phyloP scores from a whole-genome alignment of 495 filamentous ascomycete genomes.

The Cladorrhinum samala region DNA sequence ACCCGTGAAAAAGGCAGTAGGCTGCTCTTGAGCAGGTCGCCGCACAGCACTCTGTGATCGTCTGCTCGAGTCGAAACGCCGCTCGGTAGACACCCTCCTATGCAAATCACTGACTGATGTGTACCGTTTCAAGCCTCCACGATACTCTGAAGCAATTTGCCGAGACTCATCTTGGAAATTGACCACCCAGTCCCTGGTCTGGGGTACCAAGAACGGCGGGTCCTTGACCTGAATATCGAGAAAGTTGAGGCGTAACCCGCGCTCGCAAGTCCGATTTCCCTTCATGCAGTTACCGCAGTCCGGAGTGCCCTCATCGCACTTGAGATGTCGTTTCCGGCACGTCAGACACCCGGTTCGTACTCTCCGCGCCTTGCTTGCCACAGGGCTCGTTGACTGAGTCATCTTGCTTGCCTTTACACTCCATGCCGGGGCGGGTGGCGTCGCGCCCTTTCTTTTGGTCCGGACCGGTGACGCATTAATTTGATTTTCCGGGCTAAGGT shows the following conservation, averaged over 20 bases:
- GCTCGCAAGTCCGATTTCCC: slow-evolving; percentile 76
- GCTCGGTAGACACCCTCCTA: slow-evolving; percentile 18
- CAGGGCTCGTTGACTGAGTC: slow-evolving; percentile 20
- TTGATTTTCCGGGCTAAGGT: slow-evolving; percentile 18
- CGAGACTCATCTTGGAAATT: slow-evolving; percentile 85
- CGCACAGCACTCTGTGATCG: background rate
- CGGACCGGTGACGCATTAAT: slow-evolving; percentile 23
- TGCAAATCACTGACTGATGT: slow-evolving; percentile 23
- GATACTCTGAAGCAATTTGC: slow-evolving; percentile 86
- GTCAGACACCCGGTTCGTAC: slow-evolving; percentile 75
- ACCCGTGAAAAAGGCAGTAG: background rate
- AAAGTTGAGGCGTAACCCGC: slow-evolving; percentile 86
- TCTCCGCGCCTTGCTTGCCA: slow-evolving; percentile 54
- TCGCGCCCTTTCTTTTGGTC: background rate
- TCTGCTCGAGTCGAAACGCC: slow-evolving; percentile 15
- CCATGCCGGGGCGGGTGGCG: background rate
- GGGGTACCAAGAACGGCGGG: slow-evolving; percentile 57
- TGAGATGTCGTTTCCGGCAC: slow-evolving; percentile 62
- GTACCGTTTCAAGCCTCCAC: slow-evolving; percentile 74
- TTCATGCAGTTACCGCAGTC: slow-evolving; percentile 84
- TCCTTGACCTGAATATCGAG: slow-evolving; percentile 73
- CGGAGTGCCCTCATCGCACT: slow-evolving; percentile 73
- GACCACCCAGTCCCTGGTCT: slow-evolving; percentile 58
- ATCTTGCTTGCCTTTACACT: background rate
- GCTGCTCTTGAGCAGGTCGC: background rate